Base-by-base conservation (phyloP, 2,329 filamentous ascomycete species). In the Nothophaeocryptopus gaeumannii region DNA sequence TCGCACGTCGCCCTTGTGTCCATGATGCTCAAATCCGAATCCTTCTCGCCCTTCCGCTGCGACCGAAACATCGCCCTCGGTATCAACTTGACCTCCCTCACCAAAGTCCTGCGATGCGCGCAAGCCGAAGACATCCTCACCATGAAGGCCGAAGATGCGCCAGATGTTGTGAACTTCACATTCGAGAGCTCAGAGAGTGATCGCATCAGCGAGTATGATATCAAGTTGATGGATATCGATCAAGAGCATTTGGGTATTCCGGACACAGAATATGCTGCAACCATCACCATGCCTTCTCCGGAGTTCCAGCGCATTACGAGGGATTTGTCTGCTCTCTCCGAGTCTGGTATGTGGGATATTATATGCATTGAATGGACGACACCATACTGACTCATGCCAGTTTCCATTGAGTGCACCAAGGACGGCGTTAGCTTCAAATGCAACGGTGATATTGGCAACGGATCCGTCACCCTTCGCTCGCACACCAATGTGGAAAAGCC, bases 141-240 rank as follows among this genome's bases (percentile, higher is more conserved):
- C 15, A 80, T 99, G 72, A 99, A 97, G 83, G 93, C 93, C 11
- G 92, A 97, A 70, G 95, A 99, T 72, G 86, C 89, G 34, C 93
- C 93, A 40, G 93, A 99, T 74, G 89, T 91, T 41, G 84, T 99
- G 64, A 97, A 96, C 79, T 78, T 99, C 59, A 82, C 91, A 63
- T 99, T 99, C 69, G 95, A 99, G 83, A 95, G 84, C 78, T 78
- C 81, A 60, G 84, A 86, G 67, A 88, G 83, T 65, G 93, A 99
- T 74, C 82, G 93, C 61, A 82, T 99, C 69, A 95, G 89, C 81
- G 95, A 99, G 79, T 99, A 99, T 72, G 93, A 99, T 73, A 88
- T 99, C 74, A 99, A 99, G 81, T 84, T 99, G 71, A 99, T 99
- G 93, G 93, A 99, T 72, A 99, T 99, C 72, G 93, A 99, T 75